A percentile compares a stretch with the other conserved stretches of the same genome.
These are phyloP conservation scores for Teratosphaeria nubilosa DNA, from an alignment of 2,329 filamentous ascomycete genomes.

Conservation along the genomic window DNA sequence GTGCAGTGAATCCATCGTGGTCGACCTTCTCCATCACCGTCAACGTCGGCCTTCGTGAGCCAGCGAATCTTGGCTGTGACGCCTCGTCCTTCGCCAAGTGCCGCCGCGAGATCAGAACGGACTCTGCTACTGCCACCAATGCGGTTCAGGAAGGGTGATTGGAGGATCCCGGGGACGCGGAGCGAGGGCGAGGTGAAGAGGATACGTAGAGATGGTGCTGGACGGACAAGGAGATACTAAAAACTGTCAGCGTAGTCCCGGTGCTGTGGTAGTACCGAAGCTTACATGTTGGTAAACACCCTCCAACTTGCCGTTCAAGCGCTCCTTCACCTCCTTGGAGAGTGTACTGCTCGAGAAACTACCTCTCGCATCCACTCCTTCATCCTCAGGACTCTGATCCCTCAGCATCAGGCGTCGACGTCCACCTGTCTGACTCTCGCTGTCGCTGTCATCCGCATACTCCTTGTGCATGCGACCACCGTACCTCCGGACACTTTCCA, in stretches of 20 bases:
- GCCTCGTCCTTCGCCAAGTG: constrained; percentile 57
- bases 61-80: constrained; percentile 68
- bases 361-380: constrained; percentile 13
- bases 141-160: constrained; percentile 39
- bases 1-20: constrained; percentile 70
- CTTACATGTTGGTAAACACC: constrained; percentile 51
- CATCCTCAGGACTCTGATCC: constrained; percentile 31
- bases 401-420: constrained; percentile 40
- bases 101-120: constrained; percentile 45
- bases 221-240: constrained; percentile 40
- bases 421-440: constrained; percentile 23
- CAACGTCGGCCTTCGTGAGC: constrained; percentile 41
- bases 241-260: not conserved
- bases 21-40: constrained; percentile 44
- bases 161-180: constrained; percentile 39
- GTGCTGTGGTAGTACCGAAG: constrained; percentile 3
- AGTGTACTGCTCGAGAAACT: constrained; percentile 5
- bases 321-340: constrained; percentile 10
- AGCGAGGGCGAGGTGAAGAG: constrained; percentile 42
- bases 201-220: constrained; percentile 38
- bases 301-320: constrained; percentile 33
- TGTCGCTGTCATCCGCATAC: constrained; percentile 23
- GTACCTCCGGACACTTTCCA: constrained; percentile 52
- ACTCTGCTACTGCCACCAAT: constrained; percentile 43
- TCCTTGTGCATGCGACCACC: constrained; percentile 53